Percentiles rank a stretch among this genome's conserved stretches.
Conservation (phyloP, 345 rosid genomes). For the Lepidium sativum region DNA sequence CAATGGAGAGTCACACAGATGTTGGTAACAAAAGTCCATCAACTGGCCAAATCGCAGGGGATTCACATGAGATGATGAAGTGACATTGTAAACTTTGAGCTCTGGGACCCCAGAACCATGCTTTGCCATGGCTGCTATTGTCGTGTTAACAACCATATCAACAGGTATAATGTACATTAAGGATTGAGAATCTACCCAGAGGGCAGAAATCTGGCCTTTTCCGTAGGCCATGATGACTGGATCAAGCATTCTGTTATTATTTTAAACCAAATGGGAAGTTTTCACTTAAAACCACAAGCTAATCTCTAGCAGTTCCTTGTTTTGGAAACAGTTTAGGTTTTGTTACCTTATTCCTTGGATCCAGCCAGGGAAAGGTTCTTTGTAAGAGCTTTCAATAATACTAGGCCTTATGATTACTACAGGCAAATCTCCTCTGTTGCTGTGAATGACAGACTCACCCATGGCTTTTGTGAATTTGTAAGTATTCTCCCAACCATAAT, state of each 20-base stretch:
- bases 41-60: background rate
- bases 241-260: constrained; percentile 23
- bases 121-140: constrained; percentile 26
- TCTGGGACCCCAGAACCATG: background rate
- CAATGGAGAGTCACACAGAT: constrained; percentile 4
- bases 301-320: background rate
- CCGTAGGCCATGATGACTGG: constrained; percentile 33
- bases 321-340: background rate
- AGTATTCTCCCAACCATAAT: constrained; percentile 74
- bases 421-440: constrained; percentile 38
- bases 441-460: constrained; percentile 58
- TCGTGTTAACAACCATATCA: constrained; percentile 21
- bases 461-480: constrained; percentile 83
- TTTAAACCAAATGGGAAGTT: background rate
- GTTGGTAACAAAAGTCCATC: background rate
- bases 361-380: constrained; percentile 96
- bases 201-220: constrained; percentile 28
- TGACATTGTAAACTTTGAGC: constrained; percentile 12
- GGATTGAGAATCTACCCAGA: constrained; percentile 15
- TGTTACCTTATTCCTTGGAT: constrained; percentile 47
- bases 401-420: constrained; percentile 63
- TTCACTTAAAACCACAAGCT: background rate
- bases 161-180: constrained; percentile 24
- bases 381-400: constrained; percentile 58
- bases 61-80: constrained; percentile 9